These are phyloP conservation scores for Gentiana macrophylla DNA, from an alignment of 257 asterid species.

Conservation along the genomic window DNA sequence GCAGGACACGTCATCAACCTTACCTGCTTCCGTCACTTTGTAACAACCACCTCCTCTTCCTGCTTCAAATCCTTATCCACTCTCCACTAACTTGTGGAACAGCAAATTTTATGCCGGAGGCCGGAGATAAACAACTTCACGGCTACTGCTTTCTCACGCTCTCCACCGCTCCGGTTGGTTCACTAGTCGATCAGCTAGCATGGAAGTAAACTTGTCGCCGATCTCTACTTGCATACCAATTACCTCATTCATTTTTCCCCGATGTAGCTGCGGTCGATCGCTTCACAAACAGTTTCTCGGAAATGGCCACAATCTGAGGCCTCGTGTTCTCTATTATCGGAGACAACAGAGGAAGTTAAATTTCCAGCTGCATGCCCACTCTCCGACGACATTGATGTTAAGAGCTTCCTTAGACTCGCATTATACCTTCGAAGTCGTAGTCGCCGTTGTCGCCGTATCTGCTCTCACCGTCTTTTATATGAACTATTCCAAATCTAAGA, in stretches of 20 bases:
- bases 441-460: constrained; percentile 47
- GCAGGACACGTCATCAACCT: constrained; percentile 17
- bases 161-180: neutral
- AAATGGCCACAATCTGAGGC: constrained; percentile 38
- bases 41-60: constrained; percentile 26
- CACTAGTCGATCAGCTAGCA: constrained; percentile 2
- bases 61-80: constrained; percentile 10
- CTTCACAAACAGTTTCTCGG: constrained; percentile 44
- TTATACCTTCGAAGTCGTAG: constrained; percentile 24
- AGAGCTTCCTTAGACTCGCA: constrained; percentile 71
- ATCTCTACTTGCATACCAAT: constrained; percentile 37
- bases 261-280: constrained; percentile 23
- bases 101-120: too few species aligned
- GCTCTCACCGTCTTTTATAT: constrained; percentile 40
- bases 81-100: neutral
- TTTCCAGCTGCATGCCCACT: constrained; percentile 24
- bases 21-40: constrained; percentile 14
- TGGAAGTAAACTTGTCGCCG: constrained; percentile 55
- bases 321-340: constrained; percentile 30
- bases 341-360: constrained; percentile 36
- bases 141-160: neutral
- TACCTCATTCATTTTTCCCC: constrained; percentile 27
- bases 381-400: constrained; percentile 19
- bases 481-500: constrained; percentile 20
- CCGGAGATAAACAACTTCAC: too few species aligned